Evolutionary conservation across 2,329 filamentous ascomycete genomes (phyloP), one percentile per base, ranked within the genome.

Genomic region (Exophiala spinifera): DNA sequence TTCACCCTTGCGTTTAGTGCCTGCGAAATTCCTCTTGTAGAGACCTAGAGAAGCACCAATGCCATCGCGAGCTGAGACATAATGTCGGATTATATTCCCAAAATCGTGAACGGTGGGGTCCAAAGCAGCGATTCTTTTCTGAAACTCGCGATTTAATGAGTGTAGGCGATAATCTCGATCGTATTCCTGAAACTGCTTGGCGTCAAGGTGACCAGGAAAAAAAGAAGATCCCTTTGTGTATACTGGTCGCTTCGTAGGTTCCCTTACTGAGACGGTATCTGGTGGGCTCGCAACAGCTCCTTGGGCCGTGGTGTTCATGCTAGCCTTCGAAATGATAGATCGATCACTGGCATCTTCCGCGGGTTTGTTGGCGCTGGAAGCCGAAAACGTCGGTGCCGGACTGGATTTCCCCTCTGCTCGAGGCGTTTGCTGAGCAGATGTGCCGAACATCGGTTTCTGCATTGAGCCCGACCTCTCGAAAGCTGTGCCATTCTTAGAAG

Each of bases 61-160:
- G 1, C 66, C 65, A 15, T 69, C 67, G 42, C 73, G 71, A 48
- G 70, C 63, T 42, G 66, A 66, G 47, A 71, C 60, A 55, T 74
- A 75, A 49, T 69, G 69, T 4, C 68, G 58, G 23, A 75, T 62
- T 31, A 71, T 33, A 14, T 61, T 56, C 50, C 73, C 71, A 46
- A 74, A 70, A 42, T 67, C 64, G 43, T 71, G 59, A 2, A 48
- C 65, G 14, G 63, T 57, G 4, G 71, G 67, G 52, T 74, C 63
- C 20, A 68, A 55, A 3, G 60, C 57, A 10, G 65, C 60, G 10
- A 74, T 46, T 42, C 68, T 62, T 6, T 64, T 63, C 50, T 71
- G 65, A 56, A 74, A 70, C 17, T 60, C 63, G 28, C 65, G 59
- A 51, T 74, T 73, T 51, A 74, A 53, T 14, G 62, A 59, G 25